Conservation (phyloP, 2,329 filamentous ascomycete species). For the Pestalotiopsis sp. region DNA sequence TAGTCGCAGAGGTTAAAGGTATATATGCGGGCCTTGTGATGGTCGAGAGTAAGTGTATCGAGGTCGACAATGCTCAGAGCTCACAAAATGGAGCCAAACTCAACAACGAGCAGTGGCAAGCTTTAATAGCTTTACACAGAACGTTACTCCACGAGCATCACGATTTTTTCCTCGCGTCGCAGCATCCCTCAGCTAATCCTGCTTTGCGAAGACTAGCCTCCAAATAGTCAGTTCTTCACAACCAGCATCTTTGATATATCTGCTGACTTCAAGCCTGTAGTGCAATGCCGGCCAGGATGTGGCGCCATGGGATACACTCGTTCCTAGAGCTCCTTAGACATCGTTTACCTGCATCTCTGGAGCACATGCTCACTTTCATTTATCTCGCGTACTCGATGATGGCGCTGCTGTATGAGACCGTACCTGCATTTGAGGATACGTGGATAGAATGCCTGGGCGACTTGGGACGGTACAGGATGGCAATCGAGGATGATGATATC, state of each 20-base stretch:
- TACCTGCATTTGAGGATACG: slow-evolving; percentile 79
- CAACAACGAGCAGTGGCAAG: slow-evolving; percentile 78
- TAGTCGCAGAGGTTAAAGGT: slow-evolving; percentile 79
- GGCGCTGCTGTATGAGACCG: slow-evolving; percentile 82
- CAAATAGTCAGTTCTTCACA: slow-evolving; percentile 59
- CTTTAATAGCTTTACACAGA: slow-evolving; percentile 78
- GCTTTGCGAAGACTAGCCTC: slow-evolving; percentile 69
- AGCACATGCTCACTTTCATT: slow-evolving; percentile 91
- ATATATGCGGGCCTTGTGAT: slow-evolving; percentile 84
- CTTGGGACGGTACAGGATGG: slow-evolving; percentile 67
- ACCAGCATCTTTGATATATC: background rate
- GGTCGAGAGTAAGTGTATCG: slow-evolving; percentile 86
- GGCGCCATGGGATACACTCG: slow-evolving; percentile 87
- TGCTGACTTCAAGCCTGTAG: background rate
- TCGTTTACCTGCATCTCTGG: slow-evolving; percentile 73
- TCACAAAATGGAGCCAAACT: slow-evolving; percentile 45
- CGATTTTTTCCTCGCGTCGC: slow-evolving; percentile 83
- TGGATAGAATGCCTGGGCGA: slow-evolving; percentile 96
- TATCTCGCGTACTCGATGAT: slow-evolving; percentile 91
- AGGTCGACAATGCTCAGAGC: slow-evolving; percentile 70
- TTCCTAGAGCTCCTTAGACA: slow-evolving; percentile 79
- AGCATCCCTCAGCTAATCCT: slow-evolving; percentile 77
- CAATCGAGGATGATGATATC: slow-evolving; percentile 79
- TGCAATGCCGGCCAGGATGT: slow-evolving; percentile 91
- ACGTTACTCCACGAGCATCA: slow-evolving; percentile 82